Conservation (phyloP, 2,329 filamentous ascomycete species). For the Fusarium sp. region DNA sequence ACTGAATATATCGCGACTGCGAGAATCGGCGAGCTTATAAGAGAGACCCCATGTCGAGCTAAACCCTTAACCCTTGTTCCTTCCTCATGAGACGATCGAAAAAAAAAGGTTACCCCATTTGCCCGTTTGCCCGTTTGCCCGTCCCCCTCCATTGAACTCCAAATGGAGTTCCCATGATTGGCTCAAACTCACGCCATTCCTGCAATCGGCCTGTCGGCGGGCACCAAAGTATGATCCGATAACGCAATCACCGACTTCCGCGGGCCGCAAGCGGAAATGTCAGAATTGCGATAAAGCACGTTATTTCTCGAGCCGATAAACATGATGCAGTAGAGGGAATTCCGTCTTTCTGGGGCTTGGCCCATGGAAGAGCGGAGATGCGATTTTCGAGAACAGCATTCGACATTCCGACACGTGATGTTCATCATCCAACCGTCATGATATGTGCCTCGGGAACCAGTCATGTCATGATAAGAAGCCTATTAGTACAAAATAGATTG, state of each 20-base stretch:
- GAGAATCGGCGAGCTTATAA: conserved; percentile 40
- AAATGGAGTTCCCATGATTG: conserved; percentile 44
- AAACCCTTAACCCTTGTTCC: conserved; percentile 20
- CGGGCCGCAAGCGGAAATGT: conserved; percentile 49
- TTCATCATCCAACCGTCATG: not conserved
- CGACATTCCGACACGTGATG: conserved; percentile 13
- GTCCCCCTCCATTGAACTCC: conserved; percentile 33
- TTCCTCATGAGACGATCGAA: conserved; percentile 20
- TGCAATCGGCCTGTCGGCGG: conserved; percentile 47
- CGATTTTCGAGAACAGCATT: conserved; percentile 16
- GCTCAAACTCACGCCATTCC: conserved; percentile 54
- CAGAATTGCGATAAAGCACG: conserved; percentile 35
- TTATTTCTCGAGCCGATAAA: conserved; percentile 21
- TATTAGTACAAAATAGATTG: not conserved
- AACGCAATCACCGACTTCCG: conserved; percentile 48
- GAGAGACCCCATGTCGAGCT: conserved; percentile 19
- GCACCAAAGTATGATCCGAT: conserved; percentile 16
- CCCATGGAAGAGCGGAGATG: conserved; percentile 40
- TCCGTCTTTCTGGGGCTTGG: conserved; percentile 9
- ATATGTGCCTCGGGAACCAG: not conserved
- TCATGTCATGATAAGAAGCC: not conserved
- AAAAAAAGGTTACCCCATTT: conserved; percentile 34
- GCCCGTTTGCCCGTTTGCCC: conserved; percentile 27
- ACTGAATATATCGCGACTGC: conserved; percentile 18
- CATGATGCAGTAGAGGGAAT: conserved; percentile 16